Evolutionary conservation across 495 filamentous ascomycete species (phyloP).

Genomic region (Penicillium waksmanii): DNA sequence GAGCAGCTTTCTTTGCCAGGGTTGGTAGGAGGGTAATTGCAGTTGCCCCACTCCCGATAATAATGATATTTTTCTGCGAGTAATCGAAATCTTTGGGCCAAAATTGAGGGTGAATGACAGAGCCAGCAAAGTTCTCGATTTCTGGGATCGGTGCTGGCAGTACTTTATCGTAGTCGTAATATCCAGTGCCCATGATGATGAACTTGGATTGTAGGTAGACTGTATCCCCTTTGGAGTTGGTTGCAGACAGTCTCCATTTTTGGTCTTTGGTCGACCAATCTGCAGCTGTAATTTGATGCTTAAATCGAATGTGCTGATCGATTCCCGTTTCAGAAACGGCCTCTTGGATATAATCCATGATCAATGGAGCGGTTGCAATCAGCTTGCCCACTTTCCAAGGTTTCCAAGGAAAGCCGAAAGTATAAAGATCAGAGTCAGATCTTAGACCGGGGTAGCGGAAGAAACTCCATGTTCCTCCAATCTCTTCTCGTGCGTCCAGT

Average conservation of each 20-base stretch:
- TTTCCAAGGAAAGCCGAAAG: constrained; percentile 63
- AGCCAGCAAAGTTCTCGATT: constrained; percentile 33
- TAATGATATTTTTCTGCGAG: constrained; percentile 46
- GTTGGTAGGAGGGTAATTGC: constrained; percentile 47
- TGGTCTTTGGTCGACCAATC: constrained; percentile 61
- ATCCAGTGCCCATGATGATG: constrained; percentile 25
- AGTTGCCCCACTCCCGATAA: constrained; percentile 56
- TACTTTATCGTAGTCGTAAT: constrained; percentile 53
- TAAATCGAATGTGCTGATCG: constrained; percentile 56
- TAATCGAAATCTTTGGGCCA: constrained; percentile 48
- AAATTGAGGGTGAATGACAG: constrained; percentile 46
- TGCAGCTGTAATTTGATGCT: constrained; percentile 52
- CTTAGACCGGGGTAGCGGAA: constrained; percentile 65
- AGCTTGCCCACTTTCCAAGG: constrained; percentile 57
- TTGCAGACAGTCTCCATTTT: constrained; percentile 38
- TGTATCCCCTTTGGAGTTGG: neutral
- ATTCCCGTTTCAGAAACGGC: constrained; percentile 56
- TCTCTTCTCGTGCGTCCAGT: constrained; percentile 54
- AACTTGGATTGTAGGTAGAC: constrained; percentile 10
- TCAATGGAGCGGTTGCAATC: constrained; percentile 56
- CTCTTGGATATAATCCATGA: constrained; percentile 61
- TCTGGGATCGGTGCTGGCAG: constrained; percentile 44
- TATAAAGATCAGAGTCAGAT: constrained; percentile 60
- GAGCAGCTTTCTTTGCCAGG: constrained; percentile 34
- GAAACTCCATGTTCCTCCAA: constrained; percentile 67